Evolutionary conservation across 2,329 filamentous ascomycete species (phyloP).

Genomic region (Penicillium olsonii): DNA sequence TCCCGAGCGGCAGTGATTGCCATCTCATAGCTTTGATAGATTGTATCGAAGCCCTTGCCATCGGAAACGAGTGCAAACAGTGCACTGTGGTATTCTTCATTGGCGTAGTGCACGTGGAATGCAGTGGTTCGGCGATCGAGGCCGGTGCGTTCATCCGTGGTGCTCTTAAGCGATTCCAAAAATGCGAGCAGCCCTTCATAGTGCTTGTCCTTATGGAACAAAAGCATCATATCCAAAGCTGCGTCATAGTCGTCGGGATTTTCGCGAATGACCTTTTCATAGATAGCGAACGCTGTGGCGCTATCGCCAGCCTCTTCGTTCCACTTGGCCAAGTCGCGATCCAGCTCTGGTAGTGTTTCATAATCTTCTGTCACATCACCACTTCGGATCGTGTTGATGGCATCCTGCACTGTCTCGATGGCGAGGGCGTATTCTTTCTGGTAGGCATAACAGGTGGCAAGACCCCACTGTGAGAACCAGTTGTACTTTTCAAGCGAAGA

Average conservation of each 20-base stretch:
- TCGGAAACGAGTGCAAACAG: neutral
- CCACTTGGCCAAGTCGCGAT: constrained; percentile 11
- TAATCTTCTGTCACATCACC: neutral
- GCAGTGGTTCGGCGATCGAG: constrained; percentile 8
- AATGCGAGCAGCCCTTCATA: constrained; percentile 16
- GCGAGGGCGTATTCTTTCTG: constrained; percentile 9
- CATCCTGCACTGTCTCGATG: constrained; percentile 3
- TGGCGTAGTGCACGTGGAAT: constrained; percentile 9
- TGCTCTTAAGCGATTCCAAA: constrained; percentile 17
- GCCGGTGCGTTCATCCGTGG: constrained; percentile 9
- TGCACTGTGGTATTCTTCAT: constrained; percentile 6
- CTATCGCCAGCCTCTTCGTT: constrained; percentile 4
- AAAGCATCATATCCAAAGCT: constrained; percentile 1
- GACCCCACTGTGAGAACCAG: constrained; percentile 21
- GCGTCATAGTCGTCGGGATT: constrained; percentile 14
- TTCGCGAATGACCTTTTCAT: constrained; percentile 12
- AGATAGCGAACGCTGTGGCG: constrained; percentile 12
- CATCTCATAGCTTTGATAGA: constrained; percentile 10
- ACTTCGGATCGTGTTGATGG: neutral
- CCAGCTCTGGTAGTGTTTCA: neutral
- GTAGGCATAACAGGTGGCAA: constrained; percentile 15
- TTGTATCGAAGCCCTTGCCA: neutral
- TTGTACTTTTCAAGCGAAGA: constrained; percentile 15
- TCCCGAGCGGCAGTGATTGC: constrained; percentile 7
- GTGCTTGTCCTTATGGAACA: constrained; percentile 11